Evolutionary conservation across 1,139 yeast genomes (phyloP), one percentile per base, ranked within the genome.

Genomic region (Arxiozyma slooffiae): DNA sequence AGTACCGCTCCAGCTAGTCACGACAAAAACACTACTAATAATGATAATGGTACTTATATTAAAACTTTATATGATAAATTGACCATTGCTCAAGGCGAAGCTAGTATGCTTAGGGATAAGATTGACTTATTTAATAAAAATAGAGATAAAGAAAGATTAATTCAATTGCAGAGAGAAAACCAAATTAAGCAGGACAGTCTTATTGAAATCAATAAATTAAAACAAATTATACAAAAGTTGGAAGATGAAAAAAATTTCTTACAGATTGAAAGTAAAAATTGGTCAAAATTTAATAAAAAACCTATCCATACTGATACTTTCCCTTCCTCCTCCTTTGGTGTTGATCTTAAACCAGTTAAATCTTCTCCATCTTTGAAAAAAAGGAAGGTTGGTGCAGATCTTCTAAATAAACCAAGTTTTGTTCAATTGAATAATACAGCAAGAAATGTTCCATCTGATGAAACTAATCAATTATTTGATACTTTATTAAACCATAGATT

Each of bases 191-290:
- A 67, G 6, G 62, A 71, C 2, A 77, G 76, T 53, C 71, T 68
- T 2, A 67, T 71, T 2, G 83, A 80, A 58, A 61, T 78, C 21
- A 66, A 62, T 22, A 70, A 71, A 24, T 58, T 84, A 49, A 71
- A 71, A 50, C 70, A 70, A 14, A 67, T 74, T 24, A 71, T 85
- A 1, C 79, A 75, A 55, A 75, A 76, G 53, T 66, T 83, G 43
- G 86, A 82, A 60, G 88, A 83, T 58, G 94, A 86, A 59, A 79
- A 80, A 67, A 78, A 79, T 69, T 86, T 88, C 59, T 66, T 85
- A 39, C 63, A 65, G 4, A 68, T 70, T 56, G 81, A 73, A 53
- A 69, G 60, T 53, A 70, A 63, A 54, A 49, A 51, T 41, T 26
- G 26, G 21, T 46, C 24, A 14, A 43, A 41, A 21, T 23, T 41